Base-by-base conservation (phyloP, 345 rosid genomes). In the Triadica sebifera region DNA sequence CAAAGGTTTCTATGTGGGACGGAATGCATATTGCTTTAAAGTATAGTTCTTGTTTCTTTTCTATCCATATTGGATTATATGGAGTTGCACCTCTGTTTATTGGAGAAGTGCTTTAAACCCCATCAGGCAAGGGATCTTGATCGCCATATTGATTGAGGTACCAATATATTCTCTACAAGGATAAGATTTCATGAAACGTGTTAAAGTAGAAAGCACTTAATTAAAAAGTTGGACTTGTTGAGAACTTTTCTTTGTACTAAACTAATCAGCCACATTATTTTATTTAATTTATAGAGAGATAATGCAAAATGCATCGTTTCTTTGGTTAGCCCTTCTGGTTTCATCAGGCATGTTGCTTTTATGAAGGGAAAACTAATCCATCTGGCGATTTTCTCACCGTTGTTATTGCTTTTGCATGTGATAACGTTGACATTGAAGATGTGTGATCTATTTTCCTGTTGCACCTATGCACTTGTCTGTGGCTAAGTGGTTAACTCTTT, bases 381-480 rank as follows among this genome's bases (percentile, higher is more conserved):
- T 52, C 38, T 61, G 24, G 47, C 52, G 22, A 8, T 47, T 69
- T 24, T 68, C 50, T 20, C 13, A 56, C 45, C 45, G 9, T 20
- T 39, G 16, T 24, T 53, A 50, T 50, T 74, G 77, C 63, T 74
- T 56, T 41, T 52, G 49, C 4, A 39, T 52, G 3, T 22, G 38
- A 62, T 63, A 39, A 6, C 8, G 20, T 38, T 41, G 37, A 49
- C n/a, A 61, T 47, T 29, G 24, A 65, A 38, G 38, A 13, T 51
- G 22, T n/a, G 8, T 55, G n/a, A 53, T 65, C 29, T 74, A 34
- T 66, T 22, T n/a, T 47, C 52, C 19, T 9, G 52, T 29, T 4
- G 74, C 13, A 34, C 15, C 22, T 9, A 24, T 16, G 39, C 64
- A 64, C 45, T 46, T 17, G 59, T 51, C 2, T 24, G 67, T 37